Percentiles rank a stretch among this genome's conserved stretches.
Evolutionary conservation across 768 basidiomycete species (phyloP).

Genomic region (Lyophyllum atratum): DNA sequence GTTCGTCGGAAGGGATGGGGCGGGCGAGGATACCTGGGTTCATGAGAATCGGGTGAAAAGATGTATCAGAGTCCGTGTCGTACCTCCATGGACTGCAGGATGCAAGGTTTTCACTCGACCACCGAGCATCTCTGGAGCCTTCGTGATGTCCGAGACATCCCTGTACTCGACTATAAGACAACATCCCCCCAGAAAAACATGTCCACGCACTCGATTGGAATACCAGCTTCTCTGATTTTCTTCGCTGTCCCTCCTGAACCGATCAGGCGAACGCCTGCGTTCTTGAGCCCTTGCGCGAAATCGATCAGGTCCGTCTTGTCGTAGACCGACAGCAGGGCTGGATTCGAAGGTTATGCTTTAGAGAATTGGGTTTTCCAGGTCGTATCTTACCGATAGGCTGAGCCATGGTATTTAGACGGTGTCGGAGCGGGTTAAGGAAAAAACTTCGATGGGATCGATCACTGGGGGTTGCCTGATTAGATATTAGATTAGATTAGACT

Average conservation of each 20-base stretch:
- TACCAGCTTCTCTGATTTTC: constrained; percentile 92
- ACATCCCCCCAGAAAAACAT: not conserved
- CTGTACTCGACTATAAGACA: constrained; percentile 39
- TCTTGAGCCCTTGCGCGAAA: constrained; percentile 81
- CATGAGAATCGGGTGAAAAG: constrained; percentile 7
- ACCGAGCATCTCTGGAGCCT: constrained; percentile 98
- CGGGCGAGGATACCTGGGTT: constrained; percentile 88
- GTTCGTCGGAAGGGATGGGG: constrained; percentile 85
- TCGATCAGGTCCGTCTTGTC: constrained; percentile 92
- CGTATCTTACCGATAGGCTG: constrained; percentile 17
- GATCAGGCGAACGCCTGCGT: constrained; percentile 82
- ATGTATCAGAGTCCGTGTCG: not conserved
- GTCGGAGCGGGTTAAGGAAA: not conserved
- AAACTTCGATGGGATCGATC: constrained; percentile 11
- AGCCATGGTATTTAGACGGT: constrained; percentile 4
- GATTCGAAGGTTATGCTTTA: not conserved
- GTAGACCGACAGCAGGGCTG: constrained; percentile 93
- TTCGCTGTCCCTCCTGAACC: constrained; percentile 98
- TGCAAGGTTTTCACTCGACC: constrained; percentile 98
- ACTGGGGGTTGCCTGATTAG: constrained; percentile 8
- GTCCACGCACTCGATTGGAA: constrained; percentile 79
- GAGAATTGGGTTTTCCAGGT: not conserved
- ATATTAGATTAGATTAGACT: too few species aligned
- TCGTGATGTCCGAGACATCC: constrained; percentile 96
- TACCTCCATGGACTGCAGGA: constrained; percentile 96